Evolutionary conservation across 1,139 yeast species (phyloP), one percentile per base, ranked within the genome.

Genomic region (Pichia norvegensis): DNA sequence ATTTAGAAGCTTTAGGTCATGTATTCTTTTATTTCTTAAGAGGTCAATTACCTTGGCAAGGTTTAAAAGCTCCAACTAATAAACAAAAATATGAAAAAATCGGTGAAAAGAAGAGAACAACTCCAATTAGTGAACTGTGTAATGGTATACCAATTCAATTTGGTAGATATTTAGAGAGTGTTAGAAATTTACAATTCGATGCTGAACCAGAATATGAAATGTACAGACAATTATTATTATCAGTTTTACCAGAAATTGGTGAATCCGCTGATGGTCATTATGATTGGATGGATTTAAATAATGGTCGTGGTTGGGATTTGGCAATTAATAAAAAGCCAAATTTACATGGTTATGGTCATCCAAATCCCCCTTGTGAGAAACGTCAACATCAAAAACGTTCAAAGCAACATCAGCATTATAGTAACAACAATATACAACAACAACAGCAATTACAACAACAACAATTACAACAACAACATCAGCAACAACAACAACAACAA

Each of bases 21-120:
- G 97, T 92, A 3, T 86, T 92, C 63, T 83, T 92, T 68, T 92
- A 92, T 67, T 92, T 92, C 62, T 68, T 92, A 57, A 76, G 95
- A 56, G 98, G 98, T 42, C 88, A 86, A 53, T 76, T 92, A 60
- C 98, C 98, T 43, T 92, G 98, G 98, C 98, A 92, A 69, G 97
- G 98, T 27, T 74, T 92, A 55, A 90, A 90, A 67, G 98, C 97
- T n/a, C 95, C 95, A 54, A 88, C 95, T 36, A 92, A 92, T 69
- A 92, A 92, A 68, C 88, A 85, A 62, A 92, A 92, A 67, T 92
- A 92, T 66, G 97, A 92, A 67, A 90, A 88, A 65, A 92, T 92
- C 67, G 97, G 94, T 40, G 79, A 81, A 59, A 83, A 82, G 66
- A 84, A 84, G 59, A 79, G 83, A 62, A 70, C 80, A 2, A 84